A percentile compares a stretch with the other conserved stretches of the same genome.
Evolutionary conservation across 2,329 filamentous ascomycete species (phyloP).

Genomic region (Alternaria sp.): DNA sequence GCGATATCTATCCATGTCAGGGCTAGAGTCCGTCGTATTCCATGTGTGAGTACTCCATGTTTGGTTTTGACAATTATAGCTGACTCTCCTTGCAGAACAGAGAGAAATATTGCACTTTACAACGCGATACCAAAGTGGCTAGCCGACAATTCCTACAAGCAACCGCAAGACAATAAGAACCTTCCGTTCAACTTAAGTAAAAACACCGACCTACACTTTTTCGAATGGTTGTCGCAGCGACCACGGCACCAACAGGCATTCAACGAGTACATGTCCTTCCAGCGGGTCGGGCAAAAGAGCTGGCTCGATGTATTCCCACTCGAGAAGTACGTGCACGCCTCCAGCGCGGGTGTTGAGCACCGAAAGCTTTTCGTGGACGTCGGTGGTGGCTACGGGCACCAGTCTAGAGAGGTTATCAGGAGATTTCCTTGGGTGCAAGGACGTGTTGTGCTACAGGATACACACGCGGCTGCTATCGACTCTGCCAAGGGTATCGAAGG

Average conservation of each 20-base stretch:
- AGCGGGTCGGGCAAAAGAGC: conserved; percentile 13
- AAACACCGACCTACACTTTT: conserved; percentile 12
- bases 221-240: conserved; percentile 14
- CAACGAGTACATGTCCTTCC: conserved; percentile 18
- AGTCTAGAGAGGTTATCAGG: conserved; percentile 9
- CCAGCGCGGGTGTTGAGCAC: background rate
- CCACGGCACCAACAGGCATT: conserved; percentile 12
- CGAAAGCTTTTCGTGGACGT: conserved; percentile 10
- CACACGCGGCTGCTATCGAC: conserved; percentile 12
- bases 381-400: conserved; percentile 13
- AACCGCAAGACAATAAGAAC: conserved; percentile 11
- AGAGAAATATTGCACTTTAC: conserved; percentile 12
- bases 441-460: conserved; percentile 11
- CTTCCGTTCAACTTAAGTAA: conserved; percentile 10
- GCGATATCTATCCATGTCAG: conserved; percentile 8
- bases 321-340: conserved; percentile 2
- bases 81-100: conserved; percentile 3
- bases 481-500: conserved; percentile 8
- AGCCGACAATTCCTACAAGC: conserved; percentile 10
- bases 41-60: conserved; percentile 7
- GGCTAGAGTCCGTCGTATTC: conserved; percentile 10
- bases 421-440: conserved; percentile 8
- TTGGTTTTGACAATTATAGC: too few relatives aligned
- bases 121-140: conserved; percentile 16
- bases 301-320: conserved; percentile 15